Evolutionary conservation across 768 basidiomycete species (phyloP), one percentile per base, ranked within the genome.

Genomic region (Collybiopsis confluens): DNA sequence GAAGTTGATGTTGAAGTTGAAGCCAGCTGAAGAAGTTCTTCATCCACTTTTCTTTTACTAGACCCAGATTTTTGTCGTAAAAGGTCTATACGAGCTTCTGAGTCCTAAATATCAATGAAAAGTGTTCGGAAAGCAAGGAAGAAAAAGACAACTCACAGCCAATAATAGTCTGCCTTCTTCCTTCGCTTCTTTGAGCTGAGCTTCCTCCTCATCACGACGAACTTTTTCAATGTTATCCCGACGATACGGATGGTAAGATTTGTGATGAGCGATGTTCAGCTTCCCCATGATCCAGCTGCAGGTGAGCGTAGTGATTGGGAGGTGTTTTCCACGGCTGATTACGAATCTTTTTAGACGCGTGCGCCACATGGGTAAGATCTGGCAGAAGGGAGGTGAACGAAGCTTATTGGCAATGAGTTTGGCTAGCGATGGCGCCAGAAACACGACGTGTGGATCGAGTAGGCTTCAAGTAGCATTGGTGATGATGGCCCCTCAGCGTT

Each of bases 231-330:
- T 89, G 62, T 93, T 93, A 65, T 93, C 91, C 40, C 84, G 69
- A 36, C 90, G 72, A 64, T 92, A 92, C 0, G 90, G 90, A 59
- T 93, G 90, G 66, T 92, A 92, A 1, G 89, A 91, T 65, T 93
- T 93, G 74, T 92, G 90, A 66, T 92, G 90, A 11, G 90, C 90
- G 65, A 92, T 92, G 65, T 91, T 91, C 21, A 92, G 78, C 63
- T 90, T 90, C 24, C 88, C 90, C 90, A 91, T 91, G 23, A 21
- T n/a, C n/a, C n/a, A n/a, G n/a, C n/a, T n/a, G n/a, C n/a, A n/a
- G n/a, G n/a, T 37, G 47, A 26, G 13, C 9, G 7, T 23, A 9
- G 15, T 3, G 1, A 36, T 37, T 13, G 18, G 8, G 35, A 8
- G 16, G 35, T 8, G 35, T 8, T 8, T 36, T 8, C 35, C 35